Base-by-base conservation (phyloP, 1,284 basidiomycete genomes). In the Naganishia sp. region DNA sequence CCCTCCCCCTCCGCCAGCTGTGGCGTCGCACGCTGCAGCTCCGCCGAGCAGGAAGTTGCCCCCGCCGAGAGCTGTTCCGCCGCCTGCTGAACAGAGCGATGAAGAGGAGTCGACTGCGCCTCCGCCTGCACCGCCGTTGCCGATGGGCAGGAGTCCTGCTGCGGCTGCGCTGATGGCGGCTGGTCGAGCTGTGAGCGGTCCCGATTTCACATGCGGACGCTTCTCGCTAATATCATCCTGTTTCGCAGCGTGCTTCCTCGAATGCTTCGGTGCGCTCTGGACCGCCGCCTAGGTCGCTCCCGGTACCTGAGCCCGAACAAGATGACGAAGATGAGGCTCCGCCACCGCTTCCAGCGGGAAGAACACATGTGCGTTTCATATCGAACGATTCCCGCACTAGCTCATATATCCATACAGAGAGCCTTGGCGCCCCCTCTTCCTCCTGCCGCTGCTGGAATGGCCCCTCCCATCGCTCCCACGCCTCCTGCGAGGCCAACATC, bases 111-210 rank as follows among this genome's bases (percentile, higher is more conserved):
- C 72, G 16, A 68, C 71, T 13, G 68, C 70, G 15, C 72, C 73
- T 39, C 71, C 69, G 3, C 67, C 70, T 9, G 70, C 75, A 11
- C 75, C 74, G 18, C 71, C 77, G 48, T 66, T 72, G n/a, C 74
- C 73, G 10, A 66, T 66, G 16, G 71, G 71, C 5, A 71, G 69
- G 23, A 75, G 74, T 70, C 75, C 74, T 1, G 72, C 74, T n/a
- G 72, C 70, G 0, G 65, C 69, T 15, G 73, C 71, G 2, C 56
- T 74, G 65, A n/a, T 63, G 52, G 68, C 23, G 11, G 64, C 69
- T 33, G 69, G 69, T 39, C 60, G 69, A 46, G 65, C 67, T 33
- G 69, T 70, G 52, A 68, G 69, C 67, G 0, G 28, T 33, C 53
- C 9, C n/a, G 42, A 10, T 36, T 13, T 39, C 28, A 55, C 9